These are phyloP conservation scores for Aphanoascus verrucosus DNA, from an alignment of 2,329 filamentous ascomycete genomes.

Conservation along the genomic window DNA sequence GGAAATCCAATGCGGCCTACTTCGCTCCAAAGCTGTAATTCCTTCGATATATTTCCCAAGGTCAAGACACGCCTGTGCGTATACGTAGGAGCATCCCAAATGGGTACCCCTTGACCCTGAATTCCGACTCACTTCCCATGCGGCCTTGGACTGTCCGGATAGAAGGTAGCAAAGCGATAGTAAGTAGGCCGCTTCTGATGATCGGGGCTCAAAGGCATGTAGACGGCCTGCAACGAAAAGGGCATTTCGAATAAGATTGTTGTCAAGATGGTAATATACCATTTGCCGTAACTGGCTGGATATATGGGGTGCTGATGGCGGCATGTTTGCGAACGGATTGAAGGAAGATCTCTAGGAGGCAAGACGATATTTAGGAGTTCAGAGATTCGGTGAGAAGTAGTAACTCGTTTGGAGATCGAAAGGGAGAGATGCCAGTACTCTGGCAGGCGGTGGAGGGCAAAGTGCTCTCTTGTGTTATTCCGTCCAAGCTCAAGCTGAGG, in stretches of 20 bases:
- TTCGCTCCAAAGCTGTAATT: slow-evolving; percentile 71
- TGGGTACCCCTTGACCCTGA: slow-evolving; percentile 61
- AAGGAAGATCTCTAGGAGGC: slow-evolving; percentile 5
- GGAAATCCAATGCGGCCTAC: slow-evolving; percentile 61
- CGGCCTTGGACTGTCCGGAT: slow-evolving; percentile 70
- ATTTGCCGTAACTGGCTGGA: slow-evolving; percentile 53
- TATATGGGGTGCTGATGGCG: slow-evolving; percentile 45
- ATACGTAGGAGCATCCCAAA: slow-evolving; percentile 80
- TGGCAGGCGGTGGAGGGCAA: too few relatives aligned
- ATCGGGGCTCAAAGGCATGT: slow-evolving; percentile 70
- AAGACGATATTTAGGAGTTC: background rate
- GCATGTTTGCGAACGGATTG: slow-evolving; percentile 36
- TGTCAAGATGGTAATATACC: slow-evolving; percentile 71
- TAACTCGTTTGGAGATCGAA: background rate
- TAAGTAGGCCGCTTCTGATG: slow-evolving; percentile 69
- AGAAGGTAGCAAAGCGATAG: slow-evolving; percentile 76
- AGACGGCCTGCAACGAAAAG: slow-evolving; percentile 87
- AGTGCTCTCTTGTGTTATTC: background rate
- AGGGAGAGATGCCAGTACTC: too few relatives aligned
- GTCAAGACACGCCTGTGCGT: slow-evolving; percentile 75
- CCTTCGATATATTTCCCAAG: slow-evolving; percentile 73
- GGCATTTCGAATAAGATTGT: slow-evolving; percentile 77
- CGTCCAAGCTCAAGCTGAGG: background rate
- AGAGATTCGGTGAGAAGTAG: background rate
- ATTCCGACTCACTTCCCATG: slow-evolving; percentile 69